Evolutionary conservation across 2,329 filamentous ascomycete species (phyloP), one percentile per base, ranked within the genome.

Genomic region (Raffaelea arxii): DNA sequence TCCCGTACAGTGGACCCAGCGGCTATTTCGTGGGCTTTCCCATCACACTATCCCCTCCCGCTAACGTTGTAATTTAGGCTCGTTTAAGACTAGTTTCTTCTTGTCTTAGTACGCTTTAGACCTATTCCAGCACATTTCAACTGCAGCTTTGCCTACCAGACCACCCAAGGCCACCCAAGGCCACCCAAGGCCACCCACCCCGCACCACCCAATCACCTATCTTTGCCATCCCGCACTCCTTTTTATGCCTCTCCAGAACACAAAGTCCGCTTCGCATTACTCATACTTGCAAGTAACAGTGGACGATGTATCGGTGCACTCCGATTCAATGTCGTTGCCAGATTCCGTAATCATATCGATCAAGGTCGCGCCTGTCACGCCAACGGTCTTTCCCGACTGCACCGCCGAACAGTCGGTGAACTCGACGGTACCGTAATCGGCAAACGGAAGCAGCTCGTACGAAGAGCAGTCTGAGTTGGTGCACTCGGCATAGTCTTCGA

Each of bases 281-380:
- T 21, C 41, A 12, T 43, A 43, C 41, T 19, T 43, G 41, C 41
- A 43, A 25, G 41, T 43, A 25, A 43, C 41, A 12, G 41, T 43
- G n/a, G 41, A 43, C 4, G 41, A 32, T 18, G 41, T 30, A 19
- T 43, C 41, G 10, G 41, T 30, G 41, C 41, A 43, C 12, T 10
- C 11, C 25, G 41, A 43, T 25, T 30, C 41, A 25, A 23, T 7
- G n/a, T 16, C 3, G 25, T 43, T 25, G 41, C 40, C 25, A 35
- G 22, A 25, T 12, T 43, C 16, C 25, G 6, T 43, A 25, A 43
- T 6, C 41, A 55, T 53, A 40, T 55, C 51, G 23, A 55, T 32
- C 63, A 63, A 71, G 1, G 74, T 74, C 1, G 71, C 66, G 19
- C 63, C 62, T 2, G 57, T 32, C 3, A 51, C 54, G 4, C 64